A percentile compares a stretch with the other conserved stretches of the same genome.
These are phyloP conservation scores for Nakazawaea wickerhamii DNA, from an alignment of 805 yeast species.

Conservation along the genomic window DNA sequence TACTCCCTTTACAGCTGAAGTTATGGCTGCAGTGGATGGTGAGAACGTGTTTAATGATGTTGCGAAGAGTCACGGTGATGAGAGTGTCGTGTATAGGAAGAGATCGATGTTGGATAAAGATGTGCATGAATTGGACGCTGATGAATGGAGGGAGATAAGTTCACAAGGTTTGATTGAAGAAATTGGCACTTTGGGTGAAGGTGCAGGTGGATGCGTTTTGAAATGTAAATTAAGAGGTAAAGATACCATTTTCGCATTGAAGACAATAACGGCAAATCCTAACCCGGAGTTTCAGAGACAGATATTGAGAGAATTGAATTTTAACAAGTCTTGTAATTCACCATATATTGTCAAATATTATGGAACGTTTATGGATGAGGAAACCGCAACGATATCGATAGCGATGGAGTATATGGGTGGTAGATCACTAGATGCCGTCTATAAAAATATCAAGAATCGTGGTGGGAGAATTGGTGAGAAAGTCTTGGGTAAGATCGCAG, in stretches of 20 bases:
- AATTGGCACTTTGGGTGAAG: slow-evolving; percentile 79
- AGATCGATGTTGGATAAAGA: slow-evolving; percentile 20
- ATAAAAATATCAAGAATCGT: slow-evolving; percentile 62
- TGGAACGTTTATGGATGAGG: slow-evolving; percentile 82
- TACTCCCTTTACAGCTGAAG: slow-evolving; percentile 13
- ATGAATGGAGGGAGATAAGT: slow-evolving; percentile 67
- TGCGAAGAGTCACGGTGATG: background rate
- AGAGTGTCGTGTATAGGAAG: background rate
- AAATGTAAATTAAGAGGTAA: slow-evolving; percentile 64
- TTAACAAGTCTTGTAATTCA: slow-evolving; percentile 75
- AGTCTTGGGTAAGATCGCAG: slow-evolving; percentile 86
- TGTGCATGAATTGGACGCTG: slow-evolving; percentile 56
- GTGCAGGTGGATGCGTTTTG: slow-evolving; percentile 87
- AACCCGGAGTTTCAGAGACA: slow-evolving; percentile 87
- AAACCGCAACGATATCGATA: slow-evolving; percentile 76
- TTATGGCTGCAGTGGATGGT: slow-evolving; percentile 13
- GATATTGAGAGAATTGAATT: slow-evolving; percentile 84
- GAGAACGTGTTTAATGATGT: background rate
- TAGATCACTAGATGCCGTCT: slow-evolving; percentile 83
- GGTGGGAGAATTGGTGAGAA: slow-evolving; percentile 91
- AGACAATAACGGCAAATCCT: slow-evolving; percentile 66
- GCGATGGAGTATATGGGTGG: slow-evolving; percentile 99
- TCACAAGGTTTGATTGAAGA: slow-evolving; percentile 59
- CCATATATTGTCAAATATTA: slow-evolving; percentile 87
- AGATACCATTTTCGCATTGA: slow-evolving; percentile 73